Conservation (phyloP, 139 green algal species). For the Chlamydomonas urium region DNA sequence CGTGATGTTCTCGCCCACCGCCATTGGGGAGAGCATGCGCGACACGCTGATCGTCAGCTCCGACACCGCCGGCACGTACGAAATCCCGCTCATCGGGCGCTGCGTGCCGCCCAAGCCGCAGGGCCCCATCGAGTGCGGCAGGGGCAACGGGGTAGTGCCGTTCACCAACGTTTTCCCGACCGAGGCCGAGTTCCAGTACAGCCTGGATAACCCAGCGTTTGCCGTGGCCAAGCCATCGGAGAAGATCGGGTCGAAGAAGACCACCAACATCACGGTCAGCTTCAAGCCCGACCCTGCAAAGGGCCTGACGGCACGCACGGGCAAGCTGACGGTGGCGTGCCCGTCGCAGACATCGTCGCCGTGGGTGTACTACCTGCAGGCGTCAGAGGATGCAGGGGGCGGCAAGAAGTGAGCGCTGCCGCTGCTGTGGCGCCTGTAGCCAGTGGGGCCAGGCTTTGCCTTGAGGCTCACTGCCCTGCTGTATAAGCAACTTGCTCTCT, state of each 20-base stretch:
- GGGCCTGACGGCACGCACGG: constrained; percentile 27
- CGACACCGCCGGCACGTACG: constrained; percentile 53
- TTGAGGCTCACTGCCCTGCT: too few relatives aligned
- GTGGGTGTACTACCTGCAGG: constrained; percentile 78
- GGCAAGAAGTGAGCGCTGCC: too few relatives aligned
- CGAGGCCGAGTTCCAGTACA: constrained; percentile 62
- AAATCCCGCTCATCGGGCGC: constrained; percentile 60
- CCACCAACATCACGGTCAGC: constrained; percentile 46
- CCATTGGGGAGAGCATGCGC: constrained; percentile 55
- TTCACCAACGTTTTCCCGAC: constrained; percentile 75
- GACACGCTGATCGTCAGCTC: constrained; percentile 58
- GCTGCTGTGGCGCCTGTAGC: too few relatives aligned
- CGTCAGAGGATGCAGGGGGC: constrained; percentile 8
- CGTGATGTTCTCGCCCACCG: constrained; percentile 68
- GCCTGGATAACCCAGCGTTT: constrained; percentile 76
- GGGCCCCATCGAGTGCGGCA: constrained; percentile 59
- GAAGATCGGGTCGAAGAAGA: constrained; percentile 64
- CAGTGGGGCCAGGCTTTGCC: too few relatives aligned
- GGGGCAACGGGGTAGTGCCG: constrained; percentile 43
- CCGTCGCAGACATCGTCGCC: constrained; percentile 41
- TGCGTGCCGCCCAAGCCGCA: constrained; percentile 71
- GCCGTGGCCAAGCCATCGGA: constrained; percentile 47
- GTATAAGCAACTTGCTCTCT: too few relatives aligned
- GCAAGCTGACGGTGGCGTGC: constrained; percentile 73
- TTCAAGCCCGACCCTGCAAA: constrained; percentile 43